These are phyloP conservation scores for Curvularia hawaiiensis DNA, from an alignment of 2,329 filamentous ascomycete species.

Conservation along the genomic window DNA sequence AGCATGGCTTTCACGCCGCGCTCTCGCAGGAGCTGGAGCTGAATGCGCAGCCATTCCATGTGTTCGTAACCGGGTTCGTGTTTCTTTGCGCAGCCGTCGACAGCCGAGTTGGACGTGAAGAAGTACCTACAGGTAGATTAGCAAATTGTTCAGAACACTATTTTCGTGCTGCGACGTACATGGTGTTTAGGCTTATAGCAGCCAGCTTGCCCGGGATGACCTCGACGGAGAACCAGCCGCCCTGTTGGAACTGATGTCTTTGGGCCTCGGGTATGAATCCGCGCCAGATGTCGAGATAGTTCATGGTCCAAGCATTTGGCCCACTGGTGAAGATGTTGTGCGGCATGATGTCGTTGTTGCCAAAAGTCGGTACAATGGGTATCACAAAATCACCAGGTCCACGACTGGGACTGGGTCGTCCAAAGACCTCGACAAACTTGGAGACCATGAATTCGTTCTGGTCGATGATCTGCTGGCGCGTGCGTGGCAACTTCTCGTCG, in stretches of 20 bases:
- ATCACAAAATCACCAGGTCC: slow-evolving; percentile 64
- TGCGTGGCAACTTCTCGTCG: slow-evolving; percentile 80
- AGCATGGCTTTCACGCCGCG: slow-evolving; percentile 93
- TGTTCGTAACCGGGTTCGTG: slow-evolving; percentile 91
- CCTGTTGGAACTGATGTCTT: slow-evolving; percentile 86
- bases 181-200: slow-evolving; percentile 92
- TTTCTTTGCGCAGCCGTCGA: slow-evolving; percentile 82
- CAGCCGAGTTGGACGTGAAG: slow-evolving; percentile 89
- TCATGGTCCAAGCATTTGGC: slow-evolving; percentile 83
- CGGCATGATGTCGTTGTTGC: slow-evolving; percentile 96
- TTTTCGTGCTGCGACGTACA: slow-evolving; percentile 51
- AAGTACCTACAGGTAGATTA: slow-evolving; percentile 66
- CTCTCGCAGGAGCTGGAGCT: slow-evolving; percentile 80
- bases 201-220: slow-evolving; percentile 85
- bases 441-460: slow-evolving; percentile 77
- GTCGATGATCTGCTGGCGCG: slow-evolving; percentile 72
- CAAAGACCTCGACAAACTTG: slow-evolving; percentile 78
- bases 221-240: slow-evolving; percentile 94
- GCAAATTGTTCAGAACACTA: neutral
- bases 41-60: slow-evolving; percentile 92
- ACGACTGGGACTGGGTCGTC: slow-evolving; percentile 51
- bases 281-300: slow-evolving; percentile 79
- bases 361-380: slow-evolving; percentile 86
- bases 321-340: slow-evolving; percentile 91
- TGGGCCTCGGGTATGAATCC: slow-evolving; percentile 91